Conservation (phyloP, 148 eudicot genomes). For the Rhododendron ferrugineum region DNA sequence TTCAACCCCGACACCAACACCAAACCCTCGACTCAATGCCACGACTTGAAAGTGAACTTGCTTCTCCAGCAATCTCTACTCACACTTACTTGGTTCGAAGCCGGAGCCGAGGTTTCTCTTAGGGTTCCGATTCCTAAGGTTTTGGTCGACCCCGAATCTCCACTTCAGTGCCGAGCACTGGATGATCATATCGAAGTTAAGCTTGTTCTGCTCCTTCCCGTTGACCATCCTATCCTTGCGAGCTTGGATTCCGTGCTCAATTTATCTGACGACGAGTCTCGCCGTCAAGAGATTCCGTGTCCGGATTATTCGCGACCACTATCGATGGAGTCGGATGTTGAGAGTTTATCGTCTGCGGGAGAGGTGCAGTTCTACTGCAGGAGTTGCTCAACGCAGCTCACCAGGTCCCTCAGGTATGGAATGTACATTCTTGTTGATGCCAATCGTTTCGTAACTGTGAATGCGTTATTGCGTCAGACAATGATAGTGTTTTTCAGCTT, state of each 20-base stretch:
- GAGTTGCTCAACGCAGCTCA: constrained; percentile 56
- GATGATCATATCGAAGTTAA: constrained; percentile 75
- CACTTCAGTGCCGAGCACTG: constrained; percentile 32
- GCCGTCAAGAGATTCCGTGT: neutral
- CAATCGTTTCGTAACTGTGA: neutral
- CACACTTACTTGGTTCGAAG: constrained; percentile 32
- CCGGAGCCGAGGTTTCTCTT: constrained; percentile 22
- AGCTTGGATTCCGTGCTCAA: constrained; percentile 37
- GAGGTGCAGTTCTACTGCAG: constrained; percentile 68
- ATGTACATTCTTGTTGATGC: neutral
- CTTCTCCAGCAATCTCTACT: constrained; percentile 41
- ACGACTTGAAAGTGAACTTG: constrained; percentile 35
- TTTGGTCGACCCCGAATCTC: constrained; percentile 64
- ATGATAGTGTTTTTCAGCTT: neutral
- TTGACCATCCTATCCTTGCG: constrained; percentile 74
- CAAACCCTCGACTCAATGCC: constrained; percentile 44
- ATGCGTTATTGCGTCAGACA: neutral
- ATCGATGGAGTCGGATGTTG: constrained; percentile 53
- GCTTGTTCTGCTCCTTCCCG: constrained; percentile 59
- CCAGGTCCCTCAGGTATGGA: constrained; percentile 47
- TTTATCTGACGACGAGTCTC: constrained; percentile 21
- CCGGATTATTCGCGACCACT: constrained; percentile 29
- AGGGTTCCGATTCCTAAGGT: constrained; percentile 70
- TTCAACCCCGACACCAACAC: constrained; percentile 36
- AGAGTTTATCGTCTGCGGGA: constrained; percentile 39